Evolutionary conservation across 2,329 filamentous ascomycete genomes (phyloP), one percentile per base, ranked within the genome.

Genomic region (Beauveria caledonica): DNA sequence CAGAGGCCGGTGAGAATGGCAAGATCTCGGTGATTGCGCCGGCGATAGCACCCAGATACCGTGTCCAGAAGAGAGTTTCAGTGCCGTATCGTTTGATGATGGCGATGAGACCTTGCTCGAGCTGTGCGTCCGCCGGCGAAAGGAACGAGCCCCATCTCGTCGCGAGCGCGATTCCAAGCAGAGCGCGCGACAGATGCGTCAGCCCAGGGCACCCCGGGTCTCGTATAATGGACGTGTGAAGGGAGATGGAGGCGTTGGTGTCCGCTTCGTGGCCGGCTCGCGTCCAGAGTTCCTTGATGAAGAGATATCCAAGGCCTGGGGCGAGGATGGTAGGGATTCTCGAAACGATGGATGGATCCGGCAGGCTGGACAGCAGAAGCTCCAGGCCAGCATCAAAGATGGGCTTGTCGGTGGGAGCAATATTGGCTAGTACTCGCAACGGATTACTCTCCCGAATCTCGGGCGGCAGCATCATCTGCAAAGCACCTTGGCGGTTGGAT

Each of bases 401-500:
- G 1, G 67, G 66, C 55, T 62, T 65, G 48, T 76, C 71, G 13
- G 62, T 57, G 1, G 62, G 46, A 5, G 62, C 62, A 8, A 70
- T 62, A 48, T 67, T 60, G 3, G 69, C 69, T 17, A 71, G 63
- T 6, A 79, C 69, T 8, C 72, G 66, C 2, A 96, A 75, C 0
- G 92, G 90, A 66, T 87, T 80, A 64, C 83, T 79, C 54, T 85
- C 81, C 59, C 88, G 83, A 17, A 88, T 72, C 0, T 78, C 70
- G 0, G 72, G 65, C 0, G 84, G 78, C 11, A 96, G 80, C 63
- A 80, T 86, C 73, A 89, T 85, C 74, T 90, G 91, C 44, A 96
- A 76, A 48, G 86, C 86, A 0, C 92, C 92, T 73, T 96, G 92
- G 45, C 92, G 80, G 63, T 96, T 92, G 8, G 92, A 92, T 21